These are phyloP conservation scores for Colletotrichum melonis DNA, from an alignment of 2,329 filamentous ascomycete genomes.

Conservation along the genomic window DNA sequence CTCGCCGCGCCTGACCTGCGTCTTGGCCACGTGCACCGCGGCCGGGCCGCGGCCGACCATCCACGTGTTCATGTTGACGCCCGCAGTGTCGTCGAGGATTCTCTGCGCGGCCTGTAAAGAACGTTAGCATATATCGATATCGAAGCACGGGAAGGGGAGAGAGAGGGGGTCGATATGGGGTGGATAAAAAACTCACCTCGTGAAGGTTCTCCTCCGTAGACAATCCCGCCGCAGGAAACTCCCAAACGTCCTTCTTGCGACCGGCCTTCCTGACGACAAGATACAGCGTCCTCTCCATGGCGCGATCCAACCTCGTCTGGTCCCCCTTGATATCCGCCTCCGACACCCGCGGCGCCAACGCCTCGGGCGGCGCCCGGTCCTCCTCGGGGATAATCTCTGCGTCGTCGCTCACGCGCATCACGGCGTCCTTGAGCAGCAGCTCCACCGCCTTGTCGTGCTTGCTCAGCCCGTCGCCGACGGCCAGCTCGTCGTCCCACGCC, in stretches of 20 bases:
- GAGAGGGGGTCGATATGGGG: no score
- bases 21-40: slow-evolving; percentile 77
- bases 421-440: slow-evolving; percentile 79
- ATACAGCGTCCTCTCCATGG: slow-evolving; percentile 86
- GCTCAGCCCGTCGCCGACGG: slow-evolving; percentile 77
- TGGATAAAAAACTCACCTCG: slow-evolving; percentile 65
- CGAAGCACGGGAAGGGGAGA: no score
- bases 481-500: slow-evolving; percentile 92
- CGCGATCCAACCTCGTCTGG: slow-evolving; percentile 80
- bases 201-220: slow-evolving; percentile 80
- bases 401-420: slow-evolving; percentile 69
- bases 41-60: slow-evolving; percentile 91
- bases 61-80: slow-evolving; percentile 99
- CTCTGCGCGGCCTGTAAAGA: slow-evolving; percentile 75
- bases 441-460: slow-evolving; percentile 74
- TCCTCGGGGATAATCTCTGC: slow-evolving; percentile 68
- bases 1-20: slow-evolving; percentile 54
- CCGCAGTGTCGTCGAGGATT: slow-evolving; percentile 80
- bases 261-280: slow-evolving; percentile 76
- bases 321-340: slow-evolving; percentile 85
- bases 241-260: slow-evolving; percentile 75
- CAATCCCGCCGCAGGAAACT: slow-evolving; percentile 81
- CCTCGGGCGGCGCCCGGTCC: slow-evolving; percentile 75
- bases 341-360: slow-evolving; percentile 76
- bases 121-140: no score